Conservation (phyloP, 1,284 basidiomycete genomes). For the Leccinum fallax region DNA sequence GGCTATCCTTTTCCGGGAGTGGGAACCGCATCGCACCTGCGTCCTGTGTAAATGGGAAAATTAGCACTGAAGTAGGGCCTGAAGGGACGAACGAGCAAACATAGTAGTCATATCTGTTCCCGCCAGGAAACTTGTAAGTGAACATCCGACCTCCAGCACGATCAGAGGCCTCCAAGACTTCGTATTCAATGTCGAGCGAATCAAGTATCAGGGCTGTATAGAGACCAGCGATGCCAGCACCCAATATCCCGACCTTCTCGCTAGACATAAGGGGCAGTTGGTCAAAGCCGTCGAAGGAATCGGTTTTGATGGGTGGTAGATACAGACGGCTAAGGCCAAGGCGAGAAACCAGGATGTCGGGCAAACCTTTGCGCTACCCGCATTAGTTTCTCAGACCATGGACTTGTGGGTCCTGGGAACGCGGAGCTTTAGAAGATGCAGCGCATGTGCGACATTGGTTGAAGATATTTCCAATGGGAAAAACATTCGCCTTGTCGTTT, state of each 20-base stretch:
- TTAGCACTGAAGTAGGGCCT: neutral
- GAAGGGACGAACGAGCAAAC: slow-evolving; percentile 5
- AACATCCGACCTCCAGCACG: slow-evolving; percentile 38
- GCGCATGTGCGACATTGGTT: neutral
- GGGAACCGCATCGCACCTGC: slow-evolving; percentile 38
- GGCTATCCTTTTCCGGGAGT: slow-evolving; percentile 16
- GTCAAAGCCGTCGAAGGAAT: neutral
- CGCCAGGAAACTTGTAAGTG: slow-evolving; percentile 34
- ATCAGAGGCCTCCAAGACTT: slow-evolving; percentile 37
- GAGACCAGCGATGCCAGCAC: slow-evolving; percentile 38
- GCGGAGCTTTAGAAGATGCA: neutral
- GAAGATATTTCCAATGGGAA: neutral
- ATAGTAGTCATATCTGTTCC: slow-evolving; percentile 19
- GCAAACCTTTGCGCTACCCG: neutral
- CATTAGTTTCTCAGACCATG: neutral
- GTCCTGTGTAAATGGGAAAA: slow-evolving; percentile 15
- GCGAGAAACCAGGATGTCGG: neutral
- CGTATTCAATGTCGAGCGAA: slow-evolving; percentile 33
- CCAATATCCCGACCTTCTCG: slow-evolving; percentile 20
- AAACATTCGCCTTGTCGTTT: neutral
- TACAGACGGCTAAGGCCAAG: neutral
- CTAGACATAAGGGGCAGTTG: neutral
- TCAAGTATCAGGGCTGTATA: slow-evolving; percentile 42
- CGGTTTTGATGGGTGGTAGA: neutral
- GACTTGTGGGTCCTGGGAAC: neutral